These are phyloP conservation scores for Aspergillus ruber DNA, from an alignment of 2,329 filamentous ascomycete species.

Conservation along the genomic window DNA sequence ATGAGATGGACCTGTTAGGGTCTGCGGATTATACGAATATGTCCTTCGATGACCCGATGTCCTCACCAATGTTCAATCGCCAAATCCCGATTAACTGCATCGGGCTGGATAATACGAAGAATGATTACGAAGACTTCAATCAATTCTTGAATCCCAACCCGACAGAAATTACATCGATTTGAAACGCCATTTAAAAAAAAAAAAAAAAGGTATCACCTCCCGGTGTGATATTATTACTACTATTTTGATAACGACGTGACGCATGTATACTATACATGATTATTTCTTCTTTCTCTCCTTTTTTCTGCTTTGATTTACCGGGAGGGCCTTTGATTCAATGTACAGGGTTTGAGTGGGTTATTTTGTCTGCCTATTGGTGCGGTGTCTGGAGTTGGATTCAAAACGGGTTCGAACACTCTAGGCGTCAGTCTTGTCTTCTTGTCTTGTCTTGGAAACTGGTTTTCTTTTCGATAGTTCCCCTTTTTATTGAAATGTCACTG, in stretches of 20 bases:
- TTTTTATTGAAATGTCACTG: neutral
- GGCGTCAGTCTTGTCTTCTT: neutral
- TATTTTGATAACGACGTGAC: conserved; percentile 23
- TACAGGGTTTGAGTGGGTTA: conserved; percentile 1
- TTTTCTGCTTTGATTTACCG: conserved; percentile 7
- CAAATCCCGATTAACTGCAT: conserved; percentile 30
- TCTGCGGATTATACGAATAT: conserved; percentile 24
- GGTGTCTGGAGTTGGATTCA: conserved; percentile 14
- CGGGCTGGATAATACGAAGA: conserved; percentile 23
- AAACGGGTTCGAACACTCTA: conserved; percentile 4
- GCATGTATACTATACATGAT: conserved; percentile 28
- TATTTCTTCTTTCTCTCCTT: conserved; percentile 7
- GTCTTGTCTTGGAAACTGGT: conserved; percentile 8
- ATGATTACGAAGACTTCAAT: conserved; percentile 35
- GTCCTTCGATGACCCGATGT: conserved; percentile 27
- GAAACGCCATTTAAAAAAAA: conserved; percentile 1
- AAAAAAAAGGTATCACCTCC: neutral
- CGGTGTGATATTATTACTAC: neutral
- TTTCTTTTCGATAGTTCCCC: conserved; percentile 2
- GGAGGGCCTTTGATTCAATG: neutral
- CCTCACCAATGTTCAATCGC: conserved; percentile 32
- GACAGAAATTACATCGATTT: conserved; percentile 33
- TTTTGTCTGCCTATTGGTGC: conserved; percentile 8
- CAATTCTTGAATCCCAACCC: conserved; percentile 35
- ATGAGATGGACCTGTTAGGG: conserved; percentile 29